Evolutionary conservation across 2,329 filamentous ascomycete genomes (phyloP).

Genomic region (Aspergillus japonicus): DNA sequence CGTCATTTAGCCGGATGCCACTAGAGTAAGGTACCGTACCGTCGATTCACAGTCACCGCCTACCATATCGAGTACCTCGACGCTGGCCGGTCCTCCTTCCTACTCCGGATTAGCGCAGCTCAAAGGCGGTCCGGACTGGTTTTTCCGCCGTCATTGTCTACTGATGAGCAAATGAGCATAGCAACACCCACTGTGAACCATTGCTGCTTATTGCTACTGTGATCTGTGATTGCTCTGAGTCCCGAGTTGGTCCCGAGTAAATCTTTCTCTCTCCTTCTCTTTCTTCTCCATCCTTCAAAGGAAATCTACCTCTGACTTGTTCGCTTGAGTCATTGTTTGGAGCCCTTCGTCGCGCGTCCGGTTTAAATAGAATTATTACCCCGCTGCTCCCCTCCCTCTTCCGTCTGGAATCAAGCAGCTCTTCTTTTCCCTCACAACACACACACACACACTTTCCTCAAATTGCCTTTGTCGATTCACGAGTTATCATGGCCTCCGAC

Average conservation of each 20-base stretch:
- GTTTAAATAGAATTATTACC: slow-evolving; percentile 8
- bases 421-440: neutral
- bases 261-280: neutral
- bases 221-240: neutral
- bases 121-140: slow-evolving; percentile 11
- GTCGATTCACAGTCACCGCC: slow-evolving; percentile 11
- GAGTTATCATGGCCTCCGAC: slow-evolving; percentile 39
- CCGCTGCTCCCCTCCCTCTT: slow-evolving; percentile 2
- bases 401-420: neutral
- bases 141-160: slow-evolving; percentile 20
- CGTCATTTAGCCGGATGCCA: slow-evolving; percentile 7
- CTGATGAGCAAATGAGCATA: neutral
- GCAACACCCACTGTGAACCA: neutral
- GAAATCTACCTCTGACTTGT: slow-evolving; percentile 9
- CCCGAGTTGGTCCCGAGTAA: neutral
- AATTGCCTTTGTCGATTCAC: slow-evolving; percentile 1
- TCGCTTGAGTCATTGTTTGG: neutral
- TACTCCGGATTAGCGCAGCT: slow-evolving; percentile 15
- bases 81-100: slow-evolving; percentile 7
- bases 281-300: neutral
- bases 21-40: slow-evolving; percentile 1
- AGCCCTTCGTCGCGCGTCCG: neutral
- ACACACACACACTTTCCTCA: neutral
- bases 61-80: slow-evolving; percentile 3
- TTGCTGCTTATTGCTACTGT: neutral